phyloP scores from a whole-genome alignment of 1,284 basidiomycete genomes.

The Fomitopsis schrenkii region DNA sequence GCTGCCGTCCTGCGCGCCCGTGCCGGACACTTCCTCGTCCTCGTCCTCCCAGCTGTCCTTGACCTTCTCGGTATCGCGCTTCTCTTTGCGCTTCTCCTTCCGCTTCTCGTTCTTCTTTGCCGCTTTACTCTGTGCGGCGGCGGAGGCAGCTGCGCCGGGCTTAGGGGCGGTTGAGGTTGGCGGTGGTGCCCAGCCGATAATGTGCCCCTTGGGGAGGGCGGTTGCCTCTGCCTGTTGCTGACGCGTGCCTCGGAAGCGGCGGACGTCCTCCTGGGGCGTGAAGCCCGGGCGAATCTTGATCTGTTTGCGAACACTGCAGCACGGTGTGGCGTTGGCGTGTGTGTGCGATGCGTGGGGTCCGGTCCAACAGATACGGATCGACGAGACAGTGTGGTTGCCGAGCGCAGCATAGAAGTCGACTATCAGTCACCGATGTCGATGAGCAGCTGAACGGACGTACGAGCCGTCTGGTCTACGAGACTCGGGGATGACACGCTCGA shows the following conservation, averaged over 20 bases:
- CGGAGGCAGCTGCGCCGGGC: constrained; percentile 12
- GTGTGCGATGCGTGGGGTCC: no score
- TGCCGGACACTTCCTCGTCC: constrained; percentile 43
- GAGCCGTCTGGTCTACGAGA: constrained; percentile 82
- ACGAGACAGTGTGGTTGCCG: no score
- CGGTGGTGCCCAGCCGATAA: constrained; percentile 76
- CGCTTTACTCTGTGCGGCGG: constrained; percentile 42
- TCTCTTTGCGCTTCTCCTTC: constrained; percentile 61
- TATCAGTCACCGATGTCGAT: background rate
- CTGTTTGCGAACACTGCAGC: constrained; percentile 78
- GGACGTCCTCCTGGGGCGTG: constrained; percentile 92
- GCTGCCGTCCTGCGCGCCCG: constrained; percentile 11
- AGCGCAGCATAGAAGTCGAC: background rate
- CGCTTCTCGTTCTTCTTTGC: constrained; percentile 80
- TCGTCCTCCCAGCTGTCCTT: constrained; percentile 79
- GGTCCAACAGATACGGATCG: background rate
- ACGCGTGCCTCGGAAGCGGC: constrained; percentile 74
- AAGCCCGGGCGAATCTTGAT: constrained; percentile 90
- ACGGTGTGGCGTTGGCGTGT: background rate
- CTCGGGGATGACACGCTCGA: constrained; percentile 86
- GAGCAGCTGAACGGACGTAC: constrained; percentile 47
- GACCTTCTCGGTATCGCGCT: constrained; percentile 43
- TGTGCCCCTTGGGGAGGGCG: constrained; percentile 67
- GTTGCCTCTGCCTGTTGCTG: constrained; percentile 68
- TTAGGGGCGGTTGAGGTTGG: constrained; percentile 25